These are phyloP conservation scores for Xenosphaeropsis pyriputrescens DNA, from an alignment of 2,329 filamentous ascomycete genomes.

Conservation along the genomic window DNA sequence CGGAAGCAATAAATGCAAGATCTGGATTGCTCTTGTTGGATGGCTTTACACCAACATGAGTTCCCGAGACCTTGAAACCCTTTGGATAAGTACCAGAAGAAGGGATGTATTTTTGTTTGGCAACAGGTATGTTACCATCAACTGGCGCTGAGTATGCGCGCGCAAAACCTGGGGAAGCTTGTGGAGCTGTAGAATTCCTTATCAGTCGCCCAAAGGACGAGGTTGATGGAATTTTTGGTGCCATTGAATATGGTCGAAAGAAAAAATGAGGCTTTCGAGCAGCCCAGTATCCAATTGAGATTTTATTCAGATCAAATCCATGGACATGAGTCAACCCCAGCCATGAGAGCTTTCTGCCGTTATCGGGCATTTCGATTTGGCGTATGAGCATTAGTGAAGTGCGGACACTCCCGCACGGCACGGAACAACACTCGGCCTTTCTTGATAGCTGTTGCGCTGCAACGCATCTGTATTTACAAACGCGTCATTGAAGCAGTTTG, in stretches of 20 bases:
- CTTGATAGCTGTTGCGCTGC: too few relatives aligned
- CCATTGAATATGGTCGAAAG: slow-evolving; percentile 10
- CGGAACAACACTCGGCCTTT: background rate
- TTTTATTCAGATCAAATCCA: too few relatives aligned
- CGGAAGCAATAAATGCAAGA: slow-evolving; percentile 76
- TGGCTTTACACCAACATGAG: slow-evolving; percentile 86
- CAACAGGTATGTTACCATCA: slow-evolving; percentile 47
- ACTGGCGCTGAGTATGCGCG: slow-evolving; percentile 45
- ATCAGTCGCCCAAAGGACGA: slow-evolving; percentile 10
- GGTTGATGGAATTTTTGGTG: slow-evolving; percentile 9
- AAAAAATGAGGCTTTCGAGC: too few relatives aligned
- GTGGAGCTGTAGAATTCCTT: slow-evolving; percentile 8
- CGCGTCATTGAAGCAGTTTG: too few relatives aligned
- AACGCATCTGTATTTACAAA: too few relatives aligned
- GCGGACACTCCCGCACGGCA: background rate
- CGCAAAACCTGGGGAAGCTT: slow-evolving; percentile 5
- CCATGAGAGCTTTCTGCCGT: background rate
- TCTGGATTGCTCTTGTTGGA: slow-evolving; percentile 86
- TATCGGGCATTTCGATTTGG: background rate
- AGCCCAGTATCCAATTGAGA: too few relatives aligned
- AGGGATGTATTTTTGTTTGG: slow-evolving; percentile 86
- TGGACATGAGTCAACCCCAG: too few relatives aligned
- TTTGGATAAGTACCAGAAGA: slow-evolving; percentile 74
- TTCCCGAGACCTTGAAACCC: slow-evolving; percentile 76
- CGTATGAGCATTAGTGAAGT: background rate